Evolutionary conservation across 2,329 filamentous ascomycete genomes (phyloP), one percentile per base, ranked within the genome.

Genomic region (Domatiomyces catenatus): DNA sequence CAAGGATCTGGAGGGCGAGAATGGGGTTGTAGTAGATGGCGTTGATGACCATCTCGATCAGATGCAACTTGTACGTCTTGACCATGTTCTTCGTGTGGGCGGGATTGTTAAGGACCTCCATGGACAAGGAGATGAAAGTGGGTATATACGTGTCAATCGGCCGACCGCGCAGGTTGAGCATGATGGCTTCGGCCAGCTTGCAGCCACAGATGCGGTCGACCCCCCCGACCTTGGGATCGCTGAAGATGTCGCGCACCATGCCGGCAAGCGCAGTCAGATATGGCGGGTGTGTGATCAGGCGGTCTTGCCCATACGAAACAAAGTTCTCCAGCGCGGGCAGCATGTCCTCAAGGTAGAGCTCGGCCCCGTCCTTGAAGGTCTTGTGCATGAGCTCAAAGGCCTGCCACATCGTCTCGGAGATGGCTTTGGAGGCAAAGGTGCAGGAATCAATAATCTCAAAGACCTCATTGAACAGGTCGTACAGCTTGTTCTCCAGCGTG

Each of bases 391-490:
- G 77, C 70, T 94, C 89, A 65, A 98, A 98, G 1, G 92, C 90
- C 68, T 90, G 83, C 92, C 92, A 98, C 92, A 98, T 98, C 43
- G 86, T 94, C 8, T 84, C 80, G 1, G 92, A 95, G 59, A 98
- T 96, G 52, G 80, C 79, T 74, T 96, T 98, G 55, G 92, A 90
- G 8, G 92, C 87, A 66, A 96, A 98, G 6, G 92, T 98, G 74
- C 92, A 98, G 74, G 88, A 95, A 67, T 98, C 92, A 60, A 98
- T 94, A 61, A 98, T 98, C 69, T 98, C 92, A 60, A 98, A 98
- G 4, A 96, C 81, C 66, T 98, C 92, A 65, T 96, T 98, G 68
- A 95, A 98, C 19, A 98, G 72, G 67, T 98, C 86, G 64, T 94
- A 96, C 36, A 98, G 81, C 70, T 95, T 96, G 72, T 98, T 95